Percentiles rank a stretch among this genome's conserved stretches.
Conservation (phyloP, 2,329 filamentous ascomycete genomes). For the Pestalotiopsis sp. region DNA sequence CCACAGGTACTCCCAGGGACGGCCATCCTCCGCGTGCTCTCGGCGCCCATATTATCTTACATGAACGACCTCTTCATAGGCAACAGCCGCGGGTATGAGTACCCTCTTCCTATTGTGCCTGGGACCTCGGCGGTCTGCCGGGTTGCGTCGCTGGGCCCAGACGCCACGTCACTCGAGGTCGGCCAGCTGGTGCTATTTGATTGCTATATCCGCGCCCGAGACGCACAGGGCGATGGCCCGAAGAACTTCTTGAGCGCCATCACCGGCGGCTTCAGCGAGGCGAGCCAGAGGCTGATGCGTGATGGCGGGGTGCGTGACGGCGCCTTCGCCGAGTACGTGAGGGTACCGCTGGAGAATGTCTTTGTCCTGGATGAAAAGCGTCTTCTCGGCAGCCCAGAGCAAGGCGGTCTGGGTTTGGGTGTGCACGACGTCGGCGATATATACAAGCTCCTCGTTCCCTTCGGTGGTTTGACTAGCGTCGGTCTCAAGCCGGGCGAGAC, state of each 20-base stretch:
- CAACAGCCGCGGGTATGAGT: constrained; percentile 18
- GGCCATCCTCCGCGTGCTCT: neutral
- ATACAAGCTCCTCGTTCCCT: constrained; percentile 20
- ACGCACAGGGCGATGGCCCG: constrained; percentile 5
- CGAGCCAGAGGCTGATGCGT: constrained; percentile 2
- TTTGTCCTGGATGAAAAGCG: constrained; percentile 17
- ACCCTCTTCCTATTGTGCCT: constrained; percentile 17
- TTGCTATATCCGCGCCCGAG: constrained; percentile 15
- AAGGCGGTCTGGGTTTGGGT: constrained; percentile 18
- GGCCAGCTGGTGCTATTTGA: constrained; percentile 21
- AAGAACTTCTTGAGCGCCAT: neutral
- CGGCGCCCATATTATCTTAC: constrained; percentile 10
- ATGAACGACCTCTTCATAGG: constrained; percentile 17
- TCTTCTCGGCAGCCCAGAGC: neutral
- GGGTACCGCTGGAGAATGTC: constrained; percentile 20
- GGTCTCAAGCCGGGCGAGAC: constrained; percentile 46
- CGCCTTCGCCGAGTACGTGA: constrained; percentile 20
- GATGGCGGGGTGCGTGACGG: constrained; percentile 1
- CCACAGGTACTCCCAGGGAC: constrained; percentile 2
- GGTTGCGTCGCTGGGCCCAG: constrained; percentile 17
- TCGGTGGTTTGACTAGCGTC: constrained; percentile 22
- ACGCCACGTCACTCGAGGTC: constrained; percentile 17
- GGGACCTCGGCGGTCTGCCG: constrained; percentile 20
- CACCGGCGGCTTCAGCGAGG: neutral
- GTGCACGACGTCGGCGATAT: constrained; percentile 20